Conservation (phyloP, 768 basidiomycete genomes). For the Termitomyces sp. region DNA sequence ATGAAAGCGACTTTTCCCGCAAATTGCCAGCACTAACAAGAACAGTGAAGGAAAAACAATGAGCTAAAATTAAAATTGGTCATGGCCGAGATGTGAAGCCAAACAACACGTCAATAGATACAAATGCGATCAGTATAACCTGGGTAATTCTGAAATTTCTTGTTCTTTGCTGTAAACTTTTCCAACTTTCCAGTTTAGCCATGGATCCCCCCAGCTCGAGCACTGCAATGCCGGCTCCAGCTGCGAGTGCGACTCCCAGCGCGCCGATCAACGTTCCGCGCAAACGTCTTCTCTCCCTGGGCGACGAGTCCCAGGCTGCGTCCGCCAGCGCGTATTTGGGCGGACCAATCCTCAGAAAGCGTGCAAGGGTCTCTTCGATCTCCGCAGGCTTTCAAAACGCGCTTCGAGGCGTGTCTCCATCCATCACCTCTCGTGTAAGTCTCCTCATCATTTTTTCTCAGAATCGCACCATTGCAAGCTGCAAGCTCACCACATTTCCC, state of each 20-base stretch:
- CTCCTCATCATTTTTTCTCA: not conserved
- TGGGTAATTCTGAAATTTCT: slow-evolving; percentile 6
- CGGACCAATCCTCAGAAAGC: slow-evolving; percentile 19
- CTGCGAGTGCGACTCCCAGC: not conserved
- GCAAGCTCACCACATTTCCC: not conserved
- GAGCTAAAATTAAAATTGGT: not conserved
- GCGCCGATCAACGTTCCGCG: not conserved
- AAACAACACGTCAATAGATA: slow-evolving; percentile 34
- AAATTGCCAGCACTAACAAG: not conserved
- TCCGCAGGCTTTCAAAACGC: not conserved
- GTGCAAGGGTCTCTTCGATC: slow-evolving; percentile 25
- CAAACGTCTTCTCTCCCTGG: slow-evolving; percentile 9
- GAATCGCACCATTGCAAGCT: not conserved
- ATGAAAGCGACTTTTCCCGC: not conserved
- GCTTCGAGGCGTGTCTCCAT: not conserved
- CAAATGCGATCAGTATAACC: slow-evolving; percentile 10
- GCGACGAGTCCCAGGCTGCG: slow-evolving; percentile 11
- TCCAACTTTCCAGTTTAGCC: too few relatives aligned
- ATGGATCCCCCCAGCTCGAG: not conserved
- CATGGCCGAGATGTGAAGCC: not conserved
- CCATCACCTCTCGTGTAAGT: not conserved
- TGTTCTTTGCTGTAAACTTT: not conserved
- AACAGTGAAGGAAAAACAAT: not conserved
- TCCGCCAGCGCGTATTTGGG: slow-evolving; percentile 11
- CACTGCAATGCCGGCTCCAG: not conserved